Evolutionary conservation across 2,329 filamentous ascomycete genomes (phyloP), one percentile per base, ranked within the genome.

Genomic region (Hansfordia pulvinata): DNA sequence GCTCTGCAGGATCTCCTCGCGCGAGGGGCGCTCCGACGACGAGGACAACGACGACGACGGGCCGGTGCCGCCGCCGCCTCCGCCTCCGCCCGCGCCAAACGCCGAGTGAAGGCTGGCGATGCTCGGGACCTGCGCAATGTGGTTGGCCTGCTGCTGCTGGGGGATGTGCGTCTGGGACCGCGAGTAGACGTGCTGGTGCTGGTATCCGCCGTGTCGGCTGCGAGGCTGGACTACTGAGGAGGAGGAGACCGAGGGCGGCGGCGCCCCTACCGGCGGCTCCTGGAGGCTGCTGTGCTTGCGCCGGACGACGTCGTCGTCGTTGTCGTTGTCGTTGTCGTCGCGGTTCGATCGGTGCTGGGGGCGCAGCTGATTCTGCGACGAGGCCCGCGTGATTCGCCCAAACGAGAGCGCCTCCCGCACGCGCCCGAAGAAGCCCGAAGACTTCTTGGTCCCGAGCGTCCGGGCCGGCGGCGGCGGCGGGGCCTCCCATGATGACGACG

Each of bases 1-100:
- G 40, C 55, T 70, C 32, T 61, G 58, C 40, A 69, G 37, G 28
- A 72, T 58, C 30, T 72, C 64, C 27, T 73, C 68, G 4, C 52
- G 43, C 5, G 50, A 43, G 16, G 48, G 53, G 20, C 47, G 48
- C 29, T 40, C 36, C 40, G 42, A 32, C 15, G 10, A 24, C n/a
- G 33, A 14, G 14, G 12, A 8, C 27, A 14, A 19, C 23, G 14
- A 26, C 26, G 12, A 14, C 25, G 17, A 11, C 20, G 20, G 15
- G 12, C 13, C 22, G 8, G 31, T 26, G 20, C 17, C 19, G 10
- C 22, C 20, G n/a, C n/a, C n/a, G n/a, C n/a, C n/a, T n/a, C n/a
- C n/a, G n/a, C n/a, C n/a, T n/a, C n/a, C n/a, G n/a, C n/a, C n/a
- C n/a, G n/a, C n/a, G n/a, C n/a, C n/a, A n/a, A n/a, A n/a, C n/a